Evolutionary conservation across 148 eudicot species (phyloP).

Genomic region (Fagopyrum homotropicum): DNA sequence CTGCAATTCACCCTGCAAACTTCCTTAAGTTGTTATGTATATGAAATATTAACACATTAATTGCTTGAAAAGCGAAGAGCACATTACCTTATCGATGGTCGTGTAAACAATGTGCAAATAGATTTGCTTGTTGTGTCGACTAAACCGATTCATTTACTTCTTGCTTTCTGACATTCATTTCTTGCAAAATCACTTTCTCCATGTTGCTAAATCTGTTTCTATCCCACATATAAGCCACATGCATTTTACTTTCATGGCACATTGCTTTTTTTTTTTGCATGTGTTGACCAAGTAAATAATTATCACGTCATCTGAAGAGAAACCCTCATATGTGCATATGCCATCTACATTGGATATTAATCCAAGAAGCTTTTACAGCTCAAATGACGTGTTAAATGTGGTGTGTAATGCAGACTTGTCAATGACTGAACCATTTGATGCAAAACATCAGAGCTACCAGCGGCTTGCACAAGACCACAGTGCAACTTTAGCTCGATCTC

Average conservation of each 20-base stretch:
- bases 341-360: slow-evolving; percentile 8
- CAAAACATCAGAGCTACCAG: slow-evolving; percentile 1
- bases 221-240: neutral
- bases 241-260: neutral
- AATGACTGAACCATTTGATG: slow-evolving; percentile 11
- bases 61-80: neutral
- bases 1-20: neutral
- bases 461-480: neutral
- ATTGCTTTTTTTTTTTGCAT: neutral
- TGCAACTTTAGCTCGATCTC: neutral
- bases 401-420: neutral
- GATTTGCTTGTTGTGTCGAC: neutral
- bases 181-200: neutral
- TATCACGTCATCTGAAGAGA: slow-evolving; percentile 9
- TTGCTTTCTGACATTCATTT: neutral
- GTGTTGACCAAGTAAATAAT: neutral
- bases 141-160: neutral
- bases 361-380: neutral
- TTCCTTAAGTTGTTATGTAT: neutral
- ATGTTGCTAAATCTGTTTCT: neutral
- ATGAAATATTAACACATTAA: neutral
- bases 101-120: neutral
- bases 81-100: neutral
- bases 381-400: neutral
- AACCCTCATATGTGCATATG: slow-evolving; percentile 16